phyloP scores from a whole-genome alignment of 805 yeast genomes.

The Candida yuanshanica region DNA sequence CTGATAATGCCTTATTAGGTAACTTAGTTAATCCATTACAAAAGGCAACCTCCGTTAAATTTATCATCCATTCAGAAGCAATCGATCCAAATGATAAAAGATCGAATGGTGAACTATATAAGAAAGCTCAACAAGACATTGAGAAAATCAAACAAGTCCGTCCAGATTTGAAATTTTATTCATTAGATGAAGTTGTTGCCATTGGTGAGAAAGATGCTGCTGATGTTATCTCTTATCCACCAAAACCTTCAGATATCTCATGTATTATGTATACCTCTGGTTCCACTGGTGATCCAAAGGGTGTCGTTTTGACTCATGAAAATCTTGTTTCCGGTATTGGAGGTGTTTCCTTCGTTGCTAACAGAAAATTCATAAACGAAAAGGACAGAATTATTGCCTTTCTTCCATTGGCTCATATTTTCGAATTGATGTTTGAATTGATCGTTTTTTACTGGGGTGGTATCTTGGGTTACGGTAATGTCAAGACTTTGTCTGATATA shows the following conservation, averaged over 20 bases:
- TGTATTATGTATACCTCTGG: constrained; percentile 73
- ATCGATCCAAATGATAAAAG: constrained; percentile 61
- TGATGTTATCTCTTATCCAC: constrained; percentile 32
- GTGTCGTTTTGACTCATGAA: constrained; percentile 59
- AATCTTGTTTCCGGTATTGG: constrained; percentile 80
- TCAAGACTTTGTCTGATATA: constrained; percentile 80
- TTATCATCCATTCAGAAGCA: constrained; percentile 63
- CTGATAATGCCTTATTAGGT: constrained; percentile 70
- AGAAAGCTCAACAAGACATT: constrained; percentile 50
- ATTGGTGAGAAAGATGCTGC: constrained; percentile 52
- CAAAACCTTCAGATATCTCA: constrained; percentile 44
- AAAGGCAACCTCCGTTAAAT: constrained; percentile 54
- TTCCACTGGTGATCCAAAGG: constrained; percentile 78
- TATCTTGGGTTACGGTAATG: constrained; percentile 82
- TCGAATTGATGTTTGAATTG: constrained; percentile 86
- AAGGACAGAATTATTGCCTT: constrained; percentile 78
- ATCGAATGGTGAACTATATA: constrained; percentile 52
- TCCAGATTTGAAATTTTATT: constrained; percentile 67
- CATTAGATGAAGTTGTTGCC: constrained; percentile 58
- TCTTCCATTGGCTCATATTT: constrained; percentile 93
- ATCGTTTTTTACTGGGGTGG: constrained; percentile 85
- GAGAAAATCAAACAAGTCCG: constrained; percentile 57
- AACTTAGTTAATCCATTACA: constrained; percentile 69
- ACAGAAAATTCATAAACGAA: constrained; percentile 40
- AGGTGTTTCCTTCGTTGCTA: constrained; percentile 68